Evolutionary conservation across 768 basidiomycete genomes (phyloP).

Genomic region (Pulveroboletus sp.): DNA sequence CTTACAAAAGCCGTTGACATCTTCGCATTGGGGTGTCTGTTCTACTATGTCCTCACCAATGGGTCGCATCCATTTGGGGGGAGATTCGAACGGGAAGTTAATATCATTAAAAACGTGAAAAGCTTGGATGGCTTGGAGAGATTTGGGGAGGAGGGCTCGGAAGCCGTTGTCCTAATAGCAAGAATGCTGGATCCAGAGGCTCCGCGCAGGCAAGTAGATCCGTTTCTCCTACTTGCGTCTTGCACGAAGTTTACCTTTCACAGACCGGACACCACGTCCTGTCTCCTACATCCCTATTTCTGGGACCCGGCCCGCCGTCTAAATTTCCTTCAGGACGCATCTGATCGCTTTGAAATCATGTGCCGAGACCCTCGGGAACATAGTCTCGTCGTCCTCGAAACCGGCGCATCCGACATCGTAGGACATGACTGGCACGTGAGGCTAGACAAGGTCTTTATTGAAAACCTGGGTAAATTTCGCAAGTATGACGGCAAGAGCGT

Average conservation of each 20-base stretch:
- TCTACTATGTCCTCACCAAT: constrained; percentile 87
- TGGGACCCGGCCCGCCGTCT: constrained; percentile 88
- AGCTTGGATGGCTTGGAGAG: constrained; percentile 66
- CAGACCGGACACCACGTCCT: constrained; percentile 87
- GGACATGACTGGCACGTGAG: constrained; percentile 88
- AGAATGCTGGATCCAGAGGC: constrained; percentile 81
- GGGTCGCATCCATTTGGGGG: constrained; percentile 95
- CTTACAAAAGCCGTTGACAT: constrained; percentile 96
- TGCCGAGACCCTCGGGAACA: constrained; percentile 85
- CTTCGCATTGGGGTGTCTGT: constrained; percentile 93
- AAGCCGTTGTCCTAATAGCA: constrained; percentile 78
- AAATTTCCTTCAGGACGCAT: constrained; percentile 95
- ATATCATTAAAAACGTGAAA: constrained; percentile 84
- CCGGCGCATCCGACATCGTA: constrained; percentile 64
- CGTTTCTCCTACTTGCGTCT: background rate
- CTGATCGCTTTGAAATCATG: constrained; percentile 98
- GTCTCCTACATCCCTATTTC: constrained; percentile 93
- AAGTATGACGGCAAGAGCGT: constrained; percentile 93
- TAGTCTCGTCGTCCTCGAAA: constrained; percentile 73
- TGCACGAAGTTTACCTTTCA: background rate
- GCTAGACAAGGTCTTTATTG: constrained; percentile 86
- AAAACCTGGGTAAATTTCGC: constrained; percentile 94
- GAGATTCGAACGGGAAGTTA: constrained; percentile 88
- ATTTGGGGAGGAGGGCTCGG: constrained; percentile 92
- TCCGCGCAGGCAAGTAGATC: constrained; percentile 58